Evolutionary conservation across 1,284 basidiomycete species (phyloP), one percentile per base, ranked within the genome.

Genomic region (Tilletiaria anomala): DNA sequence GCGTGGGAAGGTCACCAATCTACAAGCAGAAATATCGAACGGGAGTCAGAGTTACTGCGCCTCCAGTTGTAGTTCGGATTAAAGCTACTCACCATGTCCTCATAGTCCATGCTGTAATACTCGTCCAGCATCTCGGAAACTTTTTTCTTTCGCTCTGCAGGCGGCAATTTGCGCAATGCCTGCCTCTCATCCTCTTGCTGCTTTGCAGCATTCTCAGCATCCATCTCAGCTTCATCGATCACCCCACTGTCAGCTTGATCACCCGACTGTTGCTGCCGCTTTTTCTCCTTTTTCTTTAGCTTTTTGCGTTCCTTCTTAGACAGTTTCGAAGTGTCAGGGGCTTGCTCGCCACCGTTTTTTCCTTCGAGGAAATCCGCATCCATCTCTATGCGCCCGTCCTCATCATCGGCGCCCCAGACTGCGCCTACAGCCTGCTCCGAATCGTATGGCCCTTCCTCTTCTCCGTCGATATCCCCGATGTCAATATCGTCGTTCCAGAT

Each of bases 121-220:
- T 88, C 83, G 48, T 89, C 83, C 78, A 94, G 82, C 54, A 89
- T 84, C 57, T 83, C 73, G 43, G 87, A 79, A 40, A 89, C 70
- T 54, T 79, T 42, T 14, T 54, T 43, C 39, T 59, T 56, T 21
- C 58, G 52, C 41, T 65, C 65, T 4, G 48, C 41, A 5, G 53
- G 33, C 2, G 22, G n/a, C 36, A 39, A 16, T 11, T 14, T 31
- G 16, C 22, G 24, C 5, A 21, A 19, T 14, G 14, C 31, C 29
- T 32, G 20, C 29, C 17, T 16, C 15, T 32, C 26, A 20, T 21
- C n/a, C 11, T 39, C 26, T 14, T 20, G 16, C 31, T 22, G 29
- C 26, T 32, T 37, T 18, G 6, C 4, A 19, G 17, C 12, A 4
- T 6, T 38, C 36, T 61, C 54, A 19, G 53, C 51, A 32, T 50